Conservation (phyloP, 2,329 filamentous ascomycete species). For the Trichoderma lentiforme region DNA sequence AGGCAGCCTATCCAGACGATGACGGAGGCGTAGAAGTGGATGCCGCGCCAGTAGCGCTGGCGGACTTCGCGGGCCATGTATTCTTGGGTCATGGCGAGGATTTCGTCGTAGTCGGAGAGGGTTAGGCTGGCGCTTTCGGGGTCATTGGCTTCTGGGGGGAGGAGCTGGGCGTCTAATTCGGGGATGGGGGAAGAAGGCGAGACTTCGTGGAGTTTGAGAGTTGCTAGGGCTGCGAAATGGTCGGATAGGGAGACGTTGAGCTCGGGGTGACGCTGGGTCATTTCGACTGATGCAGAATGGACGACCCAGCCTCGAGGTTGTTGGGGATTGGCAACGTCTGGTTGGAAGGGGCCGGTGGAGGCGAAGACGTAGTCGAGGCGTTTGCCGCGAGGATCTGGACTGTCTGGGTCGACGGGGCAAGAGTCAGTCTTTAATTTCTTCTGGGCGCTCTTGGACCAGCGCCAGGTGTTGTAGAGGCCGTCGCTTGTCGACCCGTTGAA, state of each 20-base stretch:
- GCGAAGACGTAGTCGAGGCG: conserved; percentile 94
- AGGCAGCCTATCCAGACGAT: conserved; percentile 69
- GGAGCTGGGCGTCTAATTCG: conserved; percentile 34
- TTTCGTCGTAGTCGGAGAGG: conserved; percentile 53
- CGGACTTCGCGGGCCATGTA: conserved; percentile 69
- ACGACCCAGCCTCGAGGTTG: conserved; percentile 60
- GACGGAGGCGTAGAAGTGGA: conserved; percentile 70
- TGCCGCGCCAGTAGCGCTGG: conserved; percentile 68
- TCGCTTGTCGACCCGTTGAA: conserved; percentile 88
- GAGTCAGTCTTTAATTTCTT: conserved; percentile 60
- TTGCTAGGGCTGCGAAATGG: conserved; percentile 87
- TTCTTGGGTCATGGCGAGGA: conserved; percentile 64
- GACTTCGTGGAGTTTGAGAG: conserved; percentile 53
- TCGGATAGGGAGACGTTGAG: conserved; percentile 87
- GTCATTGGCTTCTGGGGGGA: conserved; percentile 23
- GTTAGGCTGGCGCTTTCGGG: conserved; percentile 23
- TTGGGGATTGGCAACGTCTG: not conserved
- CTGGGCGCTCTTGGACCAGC: conserved; percentile 72
- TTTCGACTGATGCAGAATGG: conserved; percentile 67
- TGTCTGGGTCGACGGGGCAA: conserved; percentile 59
- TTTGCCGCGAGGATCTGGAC: conserved; percentile 72
- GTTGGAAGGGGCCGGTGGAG: conserved; percentile 45
- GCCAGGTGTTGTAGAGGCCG: conserved; percentile 85
- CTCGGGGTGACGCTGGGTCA: conserved; percentile 76
- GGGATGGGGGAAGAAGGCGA: conserved; percentile 22